A percentile compares a stretch with the other conserved stretches of the same genome.
Conservation (phyloP, 164 flowering plant genomes). For the Nelumbo lutea region DNA sequence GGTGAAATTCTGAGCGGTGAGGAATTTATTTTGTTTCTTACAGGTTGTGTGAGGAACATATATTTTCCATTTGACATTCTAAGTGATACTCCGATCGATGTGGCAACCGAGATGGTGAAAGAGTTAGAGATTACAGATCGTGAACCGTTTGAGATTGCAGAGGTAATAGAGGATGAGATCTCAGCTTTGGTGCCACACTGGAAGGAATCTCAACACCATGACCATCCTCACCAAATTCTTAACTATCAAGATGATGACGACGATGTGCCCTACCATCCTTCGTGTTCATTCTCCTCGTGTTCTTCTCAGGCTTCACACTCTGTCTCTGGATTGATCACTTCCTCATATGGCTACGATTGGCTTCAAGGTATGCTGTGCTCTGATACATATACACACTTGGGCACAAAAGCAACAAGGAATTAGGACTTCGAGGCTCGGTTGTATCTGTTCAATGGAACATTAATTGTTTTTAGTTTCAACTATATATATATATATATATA, state of each 20-base stretch:
- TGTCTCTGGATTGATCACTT: constrained; percentile 23
- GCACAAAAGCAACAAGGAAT: too few relatives aligned
- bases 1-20: too few relatives aligned
- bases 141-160: constrained; percentile 65
- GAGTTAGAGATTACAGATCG: constrained; percentile 68
- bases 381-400: too few relatives aligned
- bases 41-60: constrained; percentile 52
- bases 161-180: constrained; percentile 67
- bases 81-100: constrained; percentile 70
- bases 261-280: constrained; percentile 33
- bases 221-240: constrained; percentile 32
- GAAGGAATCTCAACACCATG: constrained; percentile 24
- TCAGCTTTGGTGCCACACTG: constrained; percentile 48
- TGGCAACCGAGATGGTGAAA: constrained; percentile 81
- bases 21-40: not conserved
- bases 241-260: constrained; percentile 37
- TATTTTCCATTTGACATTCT: constrained; percentile 64
- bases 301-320: constrained; percentile 48
- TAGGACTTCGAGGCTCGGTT: too few relatives aligned
- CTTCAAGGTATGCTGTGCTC: constrained; percentile 37
- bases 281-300: constrained; percentile 33
- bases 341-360: constrained; percentile 29
- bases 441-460: too few relatives aligned
- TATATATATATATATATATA: too few relatives aligned
- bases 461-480: too few relatives aligned